Evolutionary conservation across 257 asterid species (phyloP), one percentile per base, ranked within the genome.

Genomic region (Thymus mandschuricus): DNA sequence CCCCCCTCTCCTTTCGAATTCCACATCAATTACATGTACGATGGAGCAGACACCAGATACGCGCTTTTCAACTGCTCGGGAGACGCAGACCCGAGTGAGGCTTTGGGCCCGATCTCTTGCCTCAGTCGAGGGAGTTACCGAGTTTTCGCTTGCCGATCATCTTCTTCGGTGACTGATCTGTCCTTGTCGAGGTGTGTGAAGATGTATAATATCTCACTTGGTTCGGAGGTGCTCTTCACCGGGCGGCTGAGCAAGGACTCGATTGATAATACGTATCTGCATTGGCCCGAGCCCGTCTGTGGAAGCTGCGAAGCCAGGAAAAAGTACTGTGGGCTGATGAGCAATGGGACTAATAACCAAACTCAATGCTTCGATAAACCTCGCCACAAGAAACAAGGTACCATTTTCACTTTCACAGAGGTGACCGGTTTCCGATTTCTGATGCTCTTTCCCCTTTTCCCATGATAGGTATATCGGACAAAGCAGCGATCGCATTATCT

Each of bases 1-100:
- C 10, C 87, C 0, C 66, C 79, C 11, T 76, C 86, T 44, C 88
- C 79, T 21, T 85, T 85, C 15, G 58, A 75, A 56, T 13, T 76
- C 46, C 44, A 35, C 29, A 10, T 46, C 34, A 69, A 56, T 31
- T 15, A 7, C 55, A 64, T 49, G 51, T 60, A 28, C 66, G 28
- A 8, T n/a, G 12, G 0, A 3, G 5, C 61, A 30, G 12, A 48
- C 34, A n/a, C 3, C 4, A 86, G 82, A 11, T 82, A 15, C 81
- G 81, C 86, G 6, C 83, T 89, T 6, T 89, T 87, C 81, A 87
- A 87, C 54, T 89, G 96, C 60, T 82, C 92, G 7, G 55, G 80
- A 1, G 33, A 63, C 44, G 57, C 15, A 0, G 68, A 28, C 1
- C 0, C 8, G 2, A 0, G 0, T 0, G 21, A 11, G 64, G 12